phyloP scores from a whole-genome alignment of 306 rosid genomes.

The Ziziphus jujuba region DNA sequence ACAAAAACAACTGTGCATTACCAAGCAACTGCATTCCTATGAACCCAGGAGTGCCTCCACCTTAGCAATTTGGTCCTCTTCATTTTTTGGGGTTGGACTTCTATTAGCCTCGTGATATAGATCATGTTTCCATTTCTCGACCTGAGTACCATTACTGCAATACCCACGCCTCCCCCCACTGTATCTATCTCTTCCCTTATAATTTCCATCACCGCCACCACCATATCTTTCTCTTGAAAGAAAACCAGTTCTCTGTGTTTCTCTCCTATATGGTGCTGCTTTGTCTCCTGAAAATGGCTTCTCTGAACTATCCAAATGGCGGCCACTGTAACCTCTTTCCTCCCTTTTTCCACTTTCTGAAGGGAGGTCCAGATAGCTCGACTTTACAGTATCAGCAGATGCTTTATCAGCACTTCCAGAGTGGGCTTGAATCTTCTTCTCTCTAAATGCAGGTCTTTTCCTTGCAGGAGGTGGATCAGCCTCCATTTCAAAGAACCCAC shows the following conservation, averaged over 20 bases:
- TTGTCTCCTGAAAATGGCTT: conserved; percentile 49
- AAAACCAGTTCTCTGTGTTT: conserved; percentile 49
- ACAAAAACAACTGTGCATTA: conserved; percentile 9
- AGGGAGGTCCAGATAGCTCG: conserved; percentile 38
- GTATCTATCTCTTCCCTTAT: conserved; percentile 63
- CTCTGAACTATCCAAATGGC: conserved; percentile 48
- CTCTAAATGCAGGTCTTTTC: conserved; percentile 86
- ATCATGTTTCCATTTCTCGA: conserved; percentile 92
- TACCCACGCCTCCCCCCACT: conserved; percentile 58
- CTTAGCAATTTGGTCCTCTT: conserved; percentile 91
- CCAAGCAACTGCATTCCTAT: conserved; percentile 28
- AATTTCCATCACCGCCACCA: conserved; percentile 37
- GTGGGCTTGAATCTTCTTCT: conserved; percentile 60
- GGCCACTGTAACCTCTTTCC: conserved; percentile 53
- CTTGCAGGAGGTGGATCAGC: conserved; percentile 47
- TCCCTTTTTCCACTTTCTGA: conserved; percentile 59
- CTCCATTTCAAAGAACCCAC: conserved; percentile 51
- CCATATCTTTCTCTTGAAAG: conserved; percentile 60
- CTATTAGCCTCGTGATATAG: conserved; percentile 70
- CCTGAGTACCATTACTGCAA: conserved; percentile 39
- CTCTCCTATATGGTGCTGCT: conserved; percentile 37
- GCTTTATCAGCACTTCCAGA: conserved; percentile 45
- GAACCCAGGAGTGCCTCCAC: conserved; percentile 86
- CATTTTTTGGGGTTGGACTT: conserved; percentile 76
- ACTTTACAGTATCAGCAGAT: conserved; percentile 38